Base-by-base conservation (phyloP, 306 rosid genomes). In the Gynostemma pentaphyllum region DNA sequence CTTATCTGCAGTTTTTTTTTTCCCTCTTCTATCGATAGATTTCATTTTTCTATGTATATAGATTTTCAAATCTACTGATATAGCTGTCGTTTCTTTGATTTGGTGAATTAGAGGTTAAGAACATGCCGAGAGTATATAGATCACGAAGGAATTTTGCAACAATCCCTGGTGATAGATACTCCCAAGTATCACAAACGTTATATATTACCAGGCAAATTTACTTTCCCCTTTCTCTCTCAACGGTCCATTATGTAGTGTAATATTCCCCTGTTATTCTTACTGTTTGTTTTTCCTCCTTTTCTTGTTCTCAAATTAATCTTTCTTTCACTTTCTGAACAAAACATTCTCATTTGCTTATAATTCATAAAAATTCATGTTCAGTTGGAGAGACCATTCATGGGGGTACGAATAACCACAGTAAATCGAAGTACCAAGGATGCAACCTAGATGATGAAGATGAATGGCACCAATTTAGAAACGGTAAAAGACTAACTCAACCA, bases 111-210 rank as follows among this genome's bases (percentile, higher is more conserved):
- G 99, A 84, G 99, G 81, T 72, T 89, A 63, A 83, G 73, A 80
- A 89, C 91, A 0, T 94, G 96, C 82, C 97, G 80, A 75, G 87
- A 82, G 60, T 81, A 66, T 68, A 84, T 84, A 49, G 94, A 83
- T 78, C 97, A 86, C 2, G 86, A 78, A 69, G 99, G 97, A 32
- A 75, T 77, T 74, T 68, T 87, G 62, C 95, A 94, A 67, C 99
- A 89, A 69, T 86, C 97, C 32, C 61, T 74, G 62, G 82, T 83
- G 78, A 89, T 94, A 65, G 77, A 75, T 62, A 86, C 99, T 48
- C 99, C 99, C 0, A 94, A 76, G 78, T 87, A 86, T 77, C 89
- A 78, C 46, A 94, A 94, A 78, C 94, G 87, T 7, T 94, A 86
- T 78, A 70, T 86, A 62, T 77, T 94, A 73, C 99, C 97, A 80